Evolutionary conservation across 306 rosid genomes (phyloP).

Genomic region (Aeschynomene evenia): DNA sequence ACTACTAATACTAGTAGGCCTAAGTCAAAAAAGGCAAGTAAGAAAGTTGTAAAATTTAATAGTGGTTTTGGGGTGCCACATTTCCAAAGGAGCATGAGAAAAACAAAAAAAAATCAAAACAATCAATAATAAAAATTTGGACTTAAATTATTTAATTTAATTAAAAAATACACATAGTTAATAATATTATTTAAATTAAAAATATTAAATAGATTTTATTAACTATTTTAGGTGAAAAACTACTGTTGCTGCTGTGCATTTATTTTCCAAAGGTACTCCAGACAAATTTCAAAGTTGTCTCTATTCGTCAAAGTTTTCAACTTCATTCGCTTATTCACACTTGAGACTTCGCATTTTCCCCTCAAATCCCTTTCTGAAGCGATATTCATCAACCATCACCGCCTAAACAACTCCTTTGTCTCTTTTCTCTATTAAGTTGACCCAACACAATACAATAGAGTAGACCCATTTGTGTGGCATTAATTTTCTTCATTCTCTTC

Average conservation of each 20-base stretch:
- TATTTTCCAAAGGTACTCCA: conserved; percentile 14
- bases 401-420: not conserved
- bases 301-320: not conserved
- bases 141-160: too few species aligned
- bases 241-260: too few species aligned
- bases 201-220: too few species aligned
- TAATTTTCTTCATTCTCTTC: conserved; percentile 18
- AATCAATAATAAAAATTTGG: too few species aligned
- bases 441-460: not conserved
- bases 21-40: conserved; percentile 17
- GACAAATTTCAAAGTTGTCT: conserved; percentile 22
- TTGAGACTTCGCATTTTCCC: not conserved
- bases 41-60: conserved; percentile 11
- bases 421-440: not conserved
- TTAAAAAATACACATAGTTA: too few species aligned
- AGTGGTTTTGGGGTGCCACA: conserved; percentile 9
- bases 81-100: conserved; percentile 22
- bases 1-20: not conserved
- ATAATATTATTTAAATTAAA: too few species aligned
- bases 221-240: too few species aligned
- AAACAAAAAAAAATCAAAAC: too few species aligned
- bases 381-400: not conserved
- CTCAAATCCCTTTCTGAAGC: not conserved
- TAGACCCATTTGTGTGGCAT: not conserved
- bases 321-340: not conserved